Evolutionary conservation across 2,329 filamentous ascomycete species (phyloP).

Genomic region (Cordyceps tenuipes): DNA sequence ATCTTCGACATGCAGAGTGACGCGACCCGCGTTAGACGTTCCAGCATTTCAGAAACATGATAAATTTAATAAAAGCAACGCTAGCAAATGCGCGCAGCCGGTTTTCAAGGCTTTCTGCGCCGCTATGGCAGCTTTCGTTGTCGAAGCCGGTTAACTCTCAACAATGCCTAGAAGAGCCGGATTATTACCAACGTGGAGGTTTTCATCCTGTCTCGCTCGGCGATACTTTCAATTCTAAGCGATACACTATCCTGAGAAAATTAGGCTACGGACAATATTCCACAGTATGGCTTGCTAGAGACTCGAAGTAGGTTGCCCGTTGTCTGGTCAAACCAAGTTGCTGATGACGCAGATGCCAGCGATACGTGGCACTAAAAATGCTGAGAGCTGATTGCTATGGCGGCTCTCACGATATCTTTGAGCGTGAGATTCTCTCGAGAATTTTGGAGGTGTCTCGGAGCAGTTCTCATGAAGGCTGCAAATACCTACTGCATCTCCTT

Average conservation of each 20-base stretch:
- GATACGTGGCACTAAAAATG: slow-evolving; percentile 22
- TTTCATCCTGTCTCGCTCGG: slow-evolving; percentile 4
- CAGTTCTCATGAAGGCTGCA: neutral
- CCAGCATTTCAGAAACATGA: no score
- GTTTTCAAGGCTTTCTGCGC: neutral
- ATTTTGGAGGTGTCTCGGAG: slow-evolving; percentile 9
- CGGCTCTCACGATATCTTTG: slow-evolving; percentile 14
- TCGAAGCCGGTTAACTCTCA: neutral
- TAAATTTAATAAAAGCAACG: neutral
- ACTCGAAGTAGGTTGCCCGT: slow-evolving; percentile 2
- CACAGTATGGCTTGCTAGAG: slow-evolving; percentile 20
- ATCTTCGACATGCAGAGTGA: no score
- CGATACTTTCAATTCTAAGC: slow-evolving; percentile 26
- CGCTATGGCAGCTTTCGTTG: neutral
- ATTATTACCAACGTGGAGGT: neutral
- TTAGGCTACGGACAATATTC: slow-evolving; percentile 18
- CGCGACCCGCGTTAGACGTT: no score
- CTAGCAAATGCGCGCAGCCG: neutral
- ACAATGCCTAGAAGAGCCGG: neutral
- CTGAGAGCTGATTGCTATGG: slow-evolving; percentile 16
- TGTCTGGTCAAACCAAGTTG: neutral
- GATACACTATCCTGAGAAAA: slow-evolving; percentile 18
- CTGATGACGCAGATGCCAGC: neutral
- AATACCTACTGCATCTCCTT: slow-evolving; percentile 14
- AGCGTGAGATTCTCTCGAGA: slow-evolving; percentile 15